Percentiles rank a stretch among this genome's conserved stretches.
Evolutionary conservation across 345 rosid genomes (phyloP).

Genomic region (Cardamine chenopodiifolia): DNA sequence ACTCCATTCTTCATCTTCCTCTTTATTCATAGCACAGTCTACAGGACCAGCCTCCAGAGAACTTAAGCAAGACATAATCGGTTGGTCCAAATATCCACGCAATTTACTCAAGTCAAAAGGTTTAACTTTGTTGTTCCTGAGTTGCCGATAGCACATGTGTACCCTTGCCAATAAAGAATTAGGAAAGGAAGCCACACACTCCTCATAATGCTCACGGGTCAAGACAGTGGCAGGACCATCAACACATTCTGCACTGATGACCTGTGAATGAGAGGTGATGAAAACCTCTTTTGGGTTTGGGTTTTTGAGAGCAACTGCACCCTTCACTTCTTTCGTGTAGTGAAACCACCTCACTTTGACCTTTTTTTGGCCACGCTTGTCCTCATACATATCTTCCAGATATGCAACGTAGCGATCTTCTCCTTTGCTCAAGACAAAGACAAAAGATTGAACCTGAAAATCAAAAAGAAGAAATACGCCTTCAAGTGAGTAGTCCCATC

Average conservation of each 20-base stretch:
- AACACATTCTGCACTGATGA: slow-evolving; percentile 94
- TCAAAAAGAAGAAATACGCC: slow-evolving; percentile 21
- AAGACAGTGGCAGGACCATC: slow-evolving; percentile 89
- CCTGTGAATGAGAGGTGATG: slow-evolving; percentile 90
- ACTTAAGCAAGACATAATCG: slow-evolving; percentile 68
- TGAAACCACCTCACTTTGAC: slow-evolving; percentile 99
- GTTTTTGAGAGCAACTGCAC: slow-evolving; percentile 65
- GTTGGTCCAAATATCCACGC: slow-evolving; percentile 83
- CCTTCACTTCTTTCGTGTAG: slow-evolving; percentile 84
- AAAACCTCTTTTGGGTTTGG: slow-evolving; percentile 92
- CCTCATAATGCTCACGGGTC: slow-evolving; percentile 74
- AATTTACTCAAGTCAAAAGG: slow-evolving; percentile 83
- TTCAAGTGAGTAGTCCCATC: slow-evolving; percentile 32
- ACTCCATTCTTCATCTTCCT: slow-evolving; percentile 61
- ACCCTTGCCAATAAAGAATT: slow-evolving; percentile 60
- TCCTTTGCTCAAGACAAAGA: slow-evolving; percentile 89
- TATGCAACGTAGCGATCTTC: slow-evolving; percentile 81
- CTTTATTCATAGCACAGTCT: slow-evolving; percentile 51
- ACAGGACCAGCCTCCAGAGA: slow-evolving; percentile 51
- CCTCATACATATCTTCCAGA: slow-evolving; percentile 98
- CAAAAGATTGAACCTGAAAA: slow-evolving; percentile 83
- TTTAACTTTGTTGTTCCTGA: slow-evolving; percentile 75
- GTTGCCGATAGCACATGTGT: slow-evolving; percentile 82
- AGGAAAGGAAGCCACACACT: slow-evolving; percentile 67
- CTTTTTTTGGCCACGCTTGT: slow-evolving; percentile 89